A percentile compares a stretch with the other conserved stretches of the same genome.
These are phyloP conservation scores for Leccinum incarnatum DNA, from an alignment of 768 basidiomycete genomes.

Conservation along the genomic window DNA sequence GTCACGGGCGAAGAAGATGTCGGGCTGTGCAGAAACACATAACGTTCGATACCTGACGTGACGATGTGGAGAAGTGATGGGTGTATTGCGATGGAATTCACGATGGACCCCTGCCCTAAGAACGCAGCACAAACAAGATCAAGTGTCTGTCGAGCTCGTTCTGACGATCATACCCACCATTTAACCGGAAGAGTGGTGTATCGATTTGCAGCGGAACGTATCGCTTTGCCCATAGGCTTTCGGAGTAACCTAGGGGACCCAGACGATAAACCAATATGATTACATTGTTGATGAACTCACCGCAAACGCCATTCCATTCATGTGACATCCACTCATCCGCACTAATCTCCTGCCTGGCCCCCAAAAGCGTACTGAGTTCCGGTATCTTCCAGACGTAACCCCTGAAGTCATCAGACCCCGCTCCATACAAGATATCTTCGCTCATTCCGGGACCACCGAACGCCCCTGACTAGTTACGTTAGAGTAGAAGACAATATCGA, in stretches of 20 bases:
- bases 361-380: constrained; percentile 39
- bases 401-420: constrained; percentile 84
- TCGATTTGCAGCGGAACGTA: constrained; percentile 62
- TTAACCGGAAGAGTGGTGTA: constrained; percentile 58
- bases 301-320: constrained; percentile 30
- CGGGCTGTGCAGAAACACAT: constrained; percentile 67
- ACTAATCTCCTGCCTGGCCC: constrained; percentile 45
- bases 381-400: constrained; percentile 81
- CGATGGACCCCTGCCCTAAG: constrained; percentile 71
- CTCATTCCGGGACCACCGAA: constrained; percentile 62
- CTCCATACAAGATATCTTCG: constrained; percentile 58
- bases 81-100: constrained; percentile 73
- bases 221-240: constrained; percentile 37
- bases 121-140: constrained; percentile 6
- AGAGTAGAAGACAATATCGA: neutral
- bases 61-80: constrained; percentile 64
- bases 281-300: constrained; percentile 22
- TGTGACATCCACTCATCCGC: constrained; percentile 44
- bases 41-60: constrained; percentile 73
- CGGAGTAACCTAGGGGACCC: constrained; percentile 43
- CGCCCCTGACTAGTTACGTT: constrained; percentile 57
- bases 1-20: constrained; percentile 53
- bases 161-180: constrained; percentile 40
- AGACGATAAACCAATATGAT: constrained; percentile 8
- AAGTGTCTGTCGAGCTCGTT: neutral